These are phyloP conservation scores for Corylus heterophylla DNA, from an alignment of 306 rosid genomes.

Conservation along the genomic window DNA sequence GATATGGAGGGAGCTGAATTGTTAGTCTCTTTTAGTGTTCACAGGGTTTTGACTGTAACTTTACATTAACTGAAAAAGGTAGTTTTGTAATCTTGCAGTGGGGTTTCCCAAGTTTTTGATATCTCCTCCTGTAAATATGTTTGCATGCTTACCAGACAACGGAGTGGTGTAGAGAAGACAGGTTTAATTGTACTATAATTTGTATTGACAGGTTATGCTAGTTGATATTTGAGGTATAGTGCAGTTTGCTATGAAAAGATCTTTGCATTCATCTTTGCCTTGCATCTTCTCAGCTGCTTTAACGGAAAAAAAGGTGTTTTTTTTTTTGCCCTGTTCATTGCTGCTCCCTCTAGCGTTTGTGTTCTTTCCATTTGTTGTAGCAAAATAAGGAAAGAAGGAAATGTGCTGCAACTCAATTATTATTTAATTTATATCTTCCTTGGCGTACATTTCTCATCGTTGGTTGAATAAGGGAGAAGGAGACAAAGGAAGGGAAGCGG, in stretches of 20 bases:
- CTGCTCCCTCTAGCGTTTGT: too few species aligned
- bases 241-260: constrained; percentile 2
- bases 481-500: too few species aligned
- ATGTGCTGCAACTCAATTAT: too few species aligned
- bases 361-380: too few species aligned
- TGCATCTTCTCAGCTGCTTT: background rate
- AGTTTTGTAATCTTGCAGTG: constrained; percentile 33
- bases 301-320: too few species aligned
- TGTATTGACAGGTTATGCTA: constrained; percentile 4
- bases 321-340: too few species aligned
- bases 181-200: constrained; percentile 2
- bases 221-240: background rate
- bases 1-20: constrained; percentile 24
- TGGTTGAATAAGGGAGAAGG: too few species aligned
- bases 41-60: constrained; percentile 22
- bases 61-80: constrained; percentile 13
- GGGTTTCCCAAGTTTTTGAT: constrained; percentile 22
- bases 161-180: constrained; percentile 1
- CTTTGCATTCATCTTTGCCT: constrained; percentile 10
- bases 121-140: constrained; percentile 13
- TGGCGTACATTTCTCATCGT: too few species aligned
- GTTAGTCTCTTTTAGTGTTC: constrained; percentile 14
- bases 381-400: too few species aligned
- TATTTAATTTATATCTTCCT: too few species aligned
- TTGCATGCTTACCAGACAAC: constrained; percentile 1